Base-by-base conservation (phyloP, 345 rosid species). In the Salix exigua region DNA sequence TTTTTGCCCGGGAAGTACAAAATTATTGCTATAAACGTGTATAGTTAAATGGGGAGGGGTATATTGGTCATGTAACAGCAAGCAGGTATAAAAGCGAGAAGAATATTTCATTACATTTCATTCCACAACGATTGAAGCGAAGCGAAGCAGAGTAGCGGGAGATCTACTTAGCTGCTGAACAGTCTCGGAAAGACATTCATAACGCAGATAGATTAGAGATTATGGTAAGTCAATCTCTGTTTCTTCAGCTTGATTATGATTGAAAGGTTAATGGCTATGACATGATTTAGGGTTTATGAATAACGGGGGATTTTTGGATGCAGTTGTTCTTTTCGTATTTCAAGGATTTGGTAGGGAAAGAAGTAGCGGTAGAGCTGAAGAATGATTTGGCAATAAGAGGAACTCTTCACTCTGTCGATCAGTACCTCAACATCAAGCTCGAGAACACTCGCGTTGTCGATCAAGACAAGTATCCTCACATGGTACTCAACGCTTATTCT, bases 361-460 rank as follows among this genome's bases (percentile, higher is more conserved):
- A 94, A 88, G 99, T 96, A 82, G 94, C 99, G 48, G 99, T 96
- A 78, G 99, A 96, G 90, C 81, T 96, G 73, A 96, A 96, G 92
- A 96, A 96, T 65, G 98, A 96, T 85, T 86, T 96, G 87, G 99
- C 99, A 1, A 94, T 96, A 13, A 90, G 98, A 81, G 99, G 99
- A 64, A 96, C 99, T 19, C 97, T 96, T 70, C 99, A 96, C 77
- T 96, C 99, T 6, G 99, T 96, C 21, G 99, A 96, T 88, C 99
- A 96, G 80, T 96, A 96, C 82, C 97, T 96, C 61, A 96, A 96
- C 78, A 94, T 94, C 90, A 96, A 96, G 88, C 98, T 96, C 48
- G 99, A 96, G 92, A 96, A 94, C 78, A 96, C 99, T 64, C 91
- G 97, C 79, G 99, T 92, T 82, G 98, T 96, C 77, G 99, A 96